These are phyloP conservation scores for Xylariales sp. DNA, from an alignment of 2,329 filamentous ascomycete species.

Conservation along the genomic window DNA sequence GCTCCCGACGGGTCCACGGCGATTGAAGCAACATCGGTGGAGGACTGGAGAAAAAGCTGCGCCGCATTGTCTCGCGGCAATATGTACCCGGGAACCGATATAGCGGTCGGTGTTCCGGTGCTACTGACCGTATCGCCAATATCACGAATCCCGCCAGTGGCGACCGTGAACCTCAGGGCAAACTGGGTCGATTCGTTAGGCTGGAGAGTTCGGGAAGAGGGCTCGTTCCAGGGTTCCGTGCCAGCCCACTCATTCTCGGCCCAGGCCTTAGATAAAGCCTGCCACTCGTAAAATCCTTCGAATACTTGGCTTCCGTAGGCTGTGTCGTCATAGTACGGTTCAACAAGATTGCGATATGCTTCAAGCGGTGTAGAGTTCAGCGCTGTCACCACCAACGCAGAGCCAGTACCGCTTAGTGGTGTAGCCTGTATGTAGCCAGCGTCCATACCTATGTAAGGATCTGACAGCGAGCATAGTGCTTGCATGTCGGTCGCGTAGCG, in stretches of 20 bases:
- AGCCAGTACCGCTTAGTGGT: slow-evolving; percentile 46
- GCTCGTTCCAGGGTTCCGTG: slow-evolving; percentile 48
- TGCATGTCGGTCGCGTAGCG: slow-evolving; percentile 43
- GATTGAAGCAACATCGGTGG: slow-evolving; percentile 34
- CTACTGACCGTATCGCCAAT: slow-evolving; percentile 41
- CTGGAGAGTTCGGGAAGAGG: slow-evolving; percentile 40
- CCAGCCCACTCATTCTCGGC: slow-evolving; percentile 51
- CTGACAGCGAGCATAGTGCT: slow-evolving; percentile 47
- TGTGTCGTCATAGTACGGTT: slow-evolving; percentile 33
- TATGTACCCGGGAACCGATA: slow-evolving; percentile 52
- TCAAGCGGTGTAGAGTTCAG: slow-evolving; percentile 44
- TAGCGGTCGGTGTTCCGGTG: slow-evolving; percentile 41
- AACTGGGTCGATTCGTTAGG: slow-evolving; percentile 41
- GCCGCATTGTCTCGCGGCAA: slow-evolving; percentile 42
- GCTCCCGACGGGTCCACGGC: slow-evolving; percentile 30
- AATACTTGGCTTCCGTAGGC: slow-evolving; percentile 50
- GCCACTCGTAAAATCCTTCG: slow-evolving; percentile 59
- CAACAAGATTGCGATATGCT: slow-evolving; percentile 48
- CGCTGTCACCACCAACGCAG: slow-evolving; percentile 50
- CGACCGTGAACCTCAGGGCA: slow-evolving; percentile 47
- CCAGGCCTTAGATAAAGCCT: slow-evolving; percentile 48
- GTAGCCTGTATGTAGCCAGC: slow-evolving; percentile 53
- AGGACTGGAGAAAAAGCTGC: slow-evolving; percentile 38
- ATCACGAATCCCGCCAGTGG: slow-evolving; percentile 34
- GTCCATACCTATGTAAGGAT: slow-evolving; percentile 57